Conservation (phyloP, 495 filamentous ascomycete genomes). For the Penicillium daleae region DNA sequence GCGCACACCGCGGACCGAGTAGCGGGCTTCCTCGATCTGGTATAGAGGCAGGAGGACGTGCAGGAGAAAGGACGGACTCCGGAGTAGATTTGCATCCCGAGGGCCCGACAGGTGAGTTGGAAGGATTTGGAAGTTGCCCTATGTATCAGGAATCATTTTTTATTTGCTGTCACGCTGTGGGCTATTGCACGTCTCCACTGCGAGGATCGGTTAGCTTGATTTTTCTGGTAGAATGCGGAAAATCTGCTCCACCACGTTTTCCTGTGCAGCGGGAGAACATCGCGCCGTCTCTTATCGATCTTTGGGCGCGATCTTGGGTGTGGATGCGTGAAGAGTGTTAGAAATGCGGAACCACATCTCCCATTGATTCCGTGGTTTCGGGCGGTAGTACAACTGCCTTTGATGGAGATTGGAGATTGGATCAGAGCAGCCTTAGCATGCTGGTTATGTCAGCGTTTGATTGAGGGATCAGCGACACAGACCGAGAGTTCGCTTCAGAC, state of each 20-base stretch:
- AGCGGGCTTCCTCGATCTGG: constrained; percentile 15
- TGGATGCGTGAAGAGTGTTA: no score
- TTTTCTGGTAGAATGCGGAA: background rate
- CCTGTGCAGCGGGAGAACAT: background rate
- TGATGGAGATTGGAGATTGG: background rate
- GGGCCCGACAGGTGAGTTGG: constrained; percentile 2
- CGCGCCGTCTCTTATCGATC: constrained; percentile 15
- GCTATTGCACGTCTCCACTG: constrained; percentile 3
- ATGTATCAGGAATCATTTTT: background rate
- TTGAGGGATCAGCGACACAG: background rate
- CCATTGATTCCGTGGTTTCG: background rate
- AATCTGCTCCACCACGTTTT: constrained; percentile 10
- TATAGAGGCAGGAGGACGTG: constrained; percentile 7
- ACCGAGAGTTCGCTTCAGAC: constrained; percentile 13
- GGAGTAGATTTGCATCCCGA: constrained; percentile 21
- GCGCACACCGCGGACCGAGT: constrained; percentile 5
- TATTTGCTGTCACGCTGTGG: constrained; percentile 2
- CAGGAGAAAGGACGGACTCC: constrained; percentile 2
- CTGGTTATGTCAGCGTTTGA: background rate
- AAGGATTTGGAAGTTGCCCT: constrained; percentile 1
- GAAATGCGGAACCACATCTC: background rate
- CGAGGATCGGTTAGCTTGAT: constrained; percentile 15
- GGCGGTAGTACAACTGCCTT: background rate
- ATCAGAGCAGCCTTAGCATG: background rate
- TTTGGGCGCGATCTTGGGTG: no score